Conservation (phyloP, 495 filamentous ascomycete species). For the Xylaria scruposa region DNA sequence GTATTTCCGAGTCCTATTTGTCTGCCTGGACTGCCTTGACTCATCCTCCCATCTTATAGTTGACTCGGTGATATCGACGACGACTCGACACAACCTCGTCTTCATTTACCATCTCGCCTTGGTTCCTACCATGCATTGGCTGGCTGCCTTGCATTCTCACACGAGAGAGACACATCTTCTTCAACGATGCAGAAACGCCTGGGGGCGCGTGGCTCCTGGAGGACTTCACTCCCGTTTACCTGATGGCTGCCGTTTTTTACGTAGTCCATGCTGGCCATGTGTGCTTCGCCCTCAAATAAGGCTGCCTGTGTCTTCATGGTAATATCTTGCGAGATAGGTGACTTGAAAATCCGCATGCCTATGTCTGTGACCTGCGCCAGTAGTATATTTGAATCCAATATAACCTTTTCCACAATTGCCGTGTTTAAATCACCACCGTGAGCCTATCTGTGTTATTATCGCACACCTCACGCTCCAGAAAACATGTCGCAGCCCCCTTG, state of each 20-base stretch:
- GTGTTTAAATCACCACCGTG: background rate
- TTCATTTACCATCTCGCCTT: background rate
- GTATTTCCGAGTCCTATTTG: background rate
- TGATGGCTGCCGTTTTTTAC: background rate
- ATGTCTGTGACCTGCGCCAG: background rate
- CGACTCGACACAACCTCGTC: background rate
- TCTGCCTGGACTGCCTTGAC: background rate
- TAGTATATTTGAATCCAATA: too few relatives aligned
- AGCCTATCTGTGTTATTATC: background rate
- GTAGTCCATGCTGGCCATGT: background rate
- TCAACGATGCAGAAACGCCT: background rate
- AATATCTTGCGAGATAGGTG: background rate
- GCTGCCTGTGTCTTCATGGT: background rate
- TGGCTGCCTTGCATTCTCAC: background rate
- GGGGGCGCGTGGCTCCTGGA: background rate
- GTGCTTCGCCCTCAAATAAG: background rate
- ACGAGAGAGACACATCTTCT: background rate
- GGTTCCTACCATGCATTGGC: background rate
- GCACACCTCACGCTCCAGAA: background rate
- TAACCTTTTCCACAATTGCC: background rate
- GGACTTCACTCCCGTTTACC: background rate
- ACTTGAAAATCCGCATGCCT: background rate
- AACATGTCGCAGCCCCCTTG: background rate
- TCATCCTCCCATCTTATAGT: background rate
- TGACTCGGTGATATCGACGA: background rate